Percentiles rank a stretch among this genome's conserved stretches.
phyloP scores from a whole-genome alignment of 2,329 filamentous ascomycete species.

The Coniella vitis region DNA sequence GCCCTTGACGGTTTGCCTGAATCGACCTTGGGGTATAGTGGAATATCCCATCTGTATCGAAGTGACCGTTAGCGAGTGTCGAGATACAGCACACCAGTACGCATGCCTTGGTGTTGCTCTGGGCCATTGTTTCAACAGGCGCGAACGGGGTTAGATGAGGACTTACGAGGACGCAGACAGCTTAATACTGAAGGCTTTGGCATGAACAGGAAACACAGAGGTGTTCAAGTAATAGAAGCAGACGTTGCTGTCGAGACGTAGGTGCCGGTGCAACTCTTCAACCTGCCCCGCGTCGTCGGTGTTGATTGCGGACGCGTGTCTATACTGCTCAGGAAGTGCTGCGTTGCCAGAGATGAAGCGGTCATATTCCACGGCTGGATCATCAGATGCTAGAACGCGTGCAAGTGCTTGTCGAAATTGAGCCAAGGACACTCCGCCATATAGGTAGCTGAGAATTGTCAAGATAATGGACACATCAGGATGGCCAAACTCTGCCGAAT shows the following conservation, averaged over 20 bases:
- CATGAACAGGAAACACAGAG: slow-evolving; percentile 59
- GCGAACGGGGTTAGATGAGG: too few species aligned
- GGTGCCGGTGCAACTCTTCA: slow-evolving; percentile 38
- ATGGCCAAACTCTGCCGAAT: slow-evolving; percentile 60
- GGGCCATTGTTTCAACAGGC: too few species aligned
- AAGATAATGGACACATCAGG: slow-evolving; percentile 59
- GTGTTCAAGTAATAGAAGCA: slow-evolving; percentile 57
- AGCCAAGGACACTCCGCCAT: slow-evolving; percentile 42
- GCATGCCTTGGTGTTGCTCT: too few species aligned
- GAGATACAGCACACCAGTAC: too few species aligned
- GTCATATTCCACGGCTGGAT: slow-evolving; percentile 51
- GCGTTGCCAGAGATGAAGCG: slow-evolving; percentile 34
- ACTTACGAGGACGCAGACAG: slow-evolving; percentile 49
- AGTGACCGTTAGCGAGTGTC: too few species aligned
- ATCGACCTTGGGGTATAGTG: slow-evolving; percentile 31
- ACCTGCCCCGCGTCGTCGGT: slow-evolving; percentile 48
- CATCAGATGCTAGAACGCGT: slow-evolving; percentile 46
- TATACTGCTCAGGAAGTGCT: slow-evolving; percentile 37
- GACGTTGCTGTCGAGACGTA: slow-evolving; percentile 42
- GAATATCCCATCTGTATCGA: slow-evolving; percentile 55
- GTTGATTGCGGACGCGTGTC: slow-evolving; percentile 52
- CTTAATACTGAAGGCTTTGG: slow-evolving; percentile 58
- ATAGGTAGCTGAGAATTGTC: slow-evolving; percentile 63
- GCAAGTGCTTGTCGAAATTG: slow-evolving; percentile 46
- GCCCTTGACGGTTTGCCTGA: slow-evolving; percentile 27